Evolutionary conservation across 169 alveolate genomes (phyloP).

Genomic region (Plasmodium fragile): DNA sequence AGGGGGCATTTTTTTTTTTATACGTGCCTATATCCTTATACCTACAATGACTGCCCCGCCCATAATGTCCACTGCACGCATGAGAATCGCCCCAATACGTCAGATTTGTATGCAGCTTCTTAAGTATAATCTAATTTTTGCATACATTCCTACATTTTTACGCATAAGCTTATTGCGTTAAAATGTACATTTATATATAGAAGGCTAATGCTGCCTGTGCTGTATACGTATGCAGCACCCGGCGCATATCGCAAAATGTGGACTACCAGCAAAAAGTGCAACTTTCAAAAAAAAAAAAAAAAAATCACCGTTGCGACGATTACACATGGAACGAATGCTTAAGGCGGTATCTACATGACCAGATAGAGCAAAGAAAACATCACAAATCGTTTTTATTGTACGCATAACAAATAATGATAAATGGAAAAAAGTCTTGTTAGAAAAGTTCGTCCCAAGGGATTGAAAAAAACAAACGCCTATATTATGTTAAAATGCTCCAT

Average conservation of each 20-base stretch:
- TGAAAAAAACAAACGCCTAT: background rate
- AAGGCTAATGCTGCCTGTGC: background rate
- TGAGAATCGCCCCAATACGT: background rate
- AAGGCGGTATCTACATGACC: background rate
- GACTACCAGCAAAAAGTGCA: background rate
- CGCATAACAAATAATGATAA: background rate
- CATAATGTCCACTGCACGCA: background rate
- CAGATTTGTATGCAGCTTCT: background rate
- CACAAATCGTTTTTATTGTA: background rate
- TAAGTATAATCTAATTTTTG: background rate
- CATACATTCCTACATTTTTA: background rate
- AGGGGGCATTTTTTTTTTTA: background rate
- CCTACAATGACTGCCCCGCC: background rate
- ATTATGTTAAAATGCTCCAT: background rate
- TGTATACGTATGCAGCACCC: background rate
- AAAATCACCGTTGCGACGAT: background rate
- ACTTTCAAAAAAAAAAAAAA: background rate
- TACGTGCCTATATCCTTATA: background rate
- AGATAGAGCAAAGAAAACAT: background rate
- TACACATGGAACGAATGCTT: background rate
- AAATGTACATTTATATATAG: background rate
- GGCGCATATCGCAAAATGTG: background rate
- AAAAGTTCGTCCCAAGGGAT: background rate
- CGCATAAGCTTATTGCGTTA: background rate
- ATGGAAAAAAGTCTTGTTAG: background rate